A percentile compares a stretch with the other conserved stretches of the same genome.
Evolutionary conservation across 2,329 filamentous ascomycete genomes (phyloP).

Genomic region (Ophiostoma populinum): DNA sequence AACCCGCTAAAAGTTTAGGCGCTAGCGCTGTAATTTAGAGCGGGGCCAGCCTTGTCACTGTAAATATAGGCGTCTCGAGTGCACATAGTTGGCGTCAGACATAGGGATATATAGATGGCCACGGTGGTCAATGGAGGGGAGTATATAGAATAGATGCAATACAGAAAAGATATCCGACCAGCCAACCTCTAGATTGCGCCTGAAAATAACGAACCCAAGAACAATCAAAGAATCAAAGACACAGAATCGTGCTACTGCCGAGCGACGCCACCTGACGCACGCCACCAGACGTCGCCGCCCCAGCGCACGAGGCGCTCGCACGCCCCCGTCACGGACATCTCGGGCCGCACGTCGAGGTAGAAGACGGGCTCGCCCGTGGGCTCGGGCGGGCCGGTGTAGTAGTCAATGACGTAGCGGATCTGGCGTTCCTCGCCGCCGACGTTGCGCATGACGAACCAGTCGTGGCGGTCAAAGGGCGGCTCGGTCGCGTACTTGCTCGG

Average conservation of each 20-base stretch:
- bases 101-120: too few species aligned
- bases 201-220: neutral
- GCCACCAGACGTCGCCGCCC: slow-evolving; percentile 91
- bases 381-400: slow-evolving; percentile 73
- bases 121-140: too few species aligned
- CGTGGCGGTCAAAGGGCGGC: slow-evolving; percentile 88
- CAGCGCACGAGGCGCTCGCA: slow-evolving; percentile 73
- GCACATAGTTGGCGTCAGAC: too few species aligned
- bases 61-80: too few species aligned
- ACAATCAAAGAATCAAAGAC: neutral
- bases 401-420: slow-evolving; percentile 91
- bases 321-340: slow-evolving; percentile 62
- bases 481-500: slow-evolving; percentile 67
- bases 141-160: neutral
- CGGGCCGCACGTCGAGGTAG: slow-evolving; percentile 84
- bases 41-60: too few species aligned
- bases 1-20: too few species aligned
- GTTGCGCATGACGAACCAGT: slow-evolving; percentile 80
- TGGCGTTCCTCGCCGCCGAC: slow-evolving; percentile 52
- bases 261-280: slow-evolving; percentile 56
- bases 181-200: neutral
- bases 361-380: slow-evolving; percentile 84
- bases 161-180: neutral
- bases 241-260: slow-evolving; percentile 20
- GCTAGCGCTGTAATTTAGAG: too few species aligned